Percentiles rank a stretch among this genome's conserved stretches.
These are phyloP conservation scores for Syncephalastrum monosporum DNA, from an alignment of 371 early-diverging fungal species.

Conservation along the genomic window DNA sequence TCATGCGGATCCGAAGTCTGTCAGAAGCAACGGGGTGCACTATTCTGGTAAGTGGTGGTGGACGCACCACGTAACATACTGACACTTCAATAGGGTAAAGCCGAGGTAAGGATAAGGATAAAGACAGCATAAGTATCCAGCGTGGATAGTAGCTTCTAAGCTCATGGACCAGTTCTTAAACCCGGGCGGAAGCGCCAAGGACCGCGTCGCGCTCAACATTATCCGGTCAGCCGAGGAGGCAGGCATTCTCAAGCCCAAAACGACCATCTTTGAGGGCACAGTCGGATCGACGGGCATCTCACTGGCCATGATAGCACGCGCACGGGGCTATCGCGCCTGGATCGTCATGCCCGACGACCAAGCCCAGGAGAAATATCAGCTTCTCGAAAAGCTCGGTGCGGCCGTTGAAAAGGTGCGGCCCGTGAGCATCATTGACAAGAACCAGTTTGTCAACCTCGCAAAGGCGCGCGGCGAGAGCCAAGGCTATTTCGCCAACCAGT, in stretches of 20 bases:
- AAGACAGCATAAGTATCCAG: no score
- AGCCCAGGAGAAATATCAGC: slow-evolving; percentile 85
- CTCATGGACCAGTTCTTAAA: slow-evolving; percentile 72
- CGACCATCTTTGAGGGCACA: slow-evolving; percentile 91
- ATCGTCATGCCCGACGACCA: slow-evolving; percentile 97
- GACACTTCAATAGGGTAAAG: slow-evolving; percentile 1
- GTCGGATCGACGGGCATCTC: slow-evolving; percentile 89
- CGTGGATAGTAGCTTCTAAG: not conserved
- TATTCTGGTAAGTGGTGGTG: slow-evolving; percentile 61
- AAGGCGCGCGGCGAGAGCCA: slow-evolving; percentile 59
- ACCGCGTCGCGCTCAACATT: slow-evolving; percentile 88
- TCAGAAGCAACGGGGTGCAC: slow-evolving; percentile 90
- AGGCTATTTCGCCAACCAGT: slow-evolving; percentile 91
- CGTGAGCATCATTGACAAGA: slow-evolving; percentile 87
- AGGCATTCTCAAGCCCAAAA: slow-evolving; percentile 63
- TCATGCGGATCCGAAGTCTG: slow-evolving; percentile 81
- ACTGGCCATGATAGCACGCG: slow-evolving; percentile 78
- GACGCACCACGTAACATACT: not conserved
- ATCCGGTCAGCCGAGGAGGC: slow-evolving; percentile 75
- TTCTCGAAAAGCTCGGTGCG: slow-evolving; percentile 85
- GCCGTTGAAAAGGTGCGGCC: slow-evolving; percentile 91
- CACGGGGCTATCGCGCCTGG: slow-evolving; percentile 86
- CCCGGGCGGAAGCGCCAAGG: slow-evolving; percentile 93
- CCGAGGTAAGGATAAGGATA: slow-evolving; percentile 1
- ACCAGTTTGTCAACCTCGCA: slow-evolving; percentile 91